Base-by-base conservation (phyloP, 768 basidiomycete species). In the Cyclocybe cylindracea region DNA sequence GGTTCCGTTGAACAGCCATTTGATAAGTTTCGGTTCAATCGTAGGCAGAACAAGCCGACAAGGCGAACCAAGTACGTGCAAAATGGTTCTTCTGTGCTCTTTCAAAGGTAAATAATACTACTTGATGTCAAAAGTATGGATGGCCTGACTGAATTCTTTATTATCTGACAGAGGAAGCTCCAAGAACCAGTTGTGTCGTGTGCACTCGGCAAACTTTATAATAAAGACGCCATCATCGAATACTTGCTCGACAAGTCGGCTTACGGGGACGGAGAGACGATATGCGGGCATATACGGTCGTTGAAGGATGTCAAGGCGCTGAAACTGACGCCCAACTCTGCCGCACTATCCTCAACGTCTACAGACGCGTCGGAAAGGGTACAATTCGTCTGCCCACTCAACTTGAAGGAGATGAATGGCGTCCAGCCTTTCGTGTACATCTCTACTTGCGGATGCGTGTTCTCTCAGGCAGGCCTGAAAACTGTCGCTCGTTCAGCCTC, bases 371-470 rank as follows among this genome's bases (percentile, higher is more conserved):
- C 68, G 24, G 84, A 79, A 46, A 76, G 66, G 2, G 77, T 89
- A 2, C 82, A 79, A 47, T 98, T 94, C 61, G 84, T 94, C 50
- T 99, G 97, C 72, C 92, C 97, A 0, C 78, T 98, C 46, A 92
- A 88, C 1, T 73, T 91, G 56, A 92, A 93, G 67, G 96, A 97
- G 71, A 98, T 98, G 94, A 94, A 92, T 59, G 97, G 97, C 10
- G 66, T 69, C 3, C 81, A 89, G 46, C 92, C 94, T 0, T 98
- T 98, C 66, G 85, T 94, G 47, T 96, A 94, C 64, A 69, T 98
- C 58, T 76, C 79, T 10, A 72, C 86, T 0, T 98, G 96, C 61
- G 94, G 94, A 11, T 95, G 93, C 66, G 92, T 94, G 32, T 92
- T 98, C 71, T 88, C 92, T 4, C 88, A 89, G 53, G 86, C 86